A percentile compares a stretch with the other conserved stretches of the same genome.
Evolutionary conservation across 306 rosid species (phyloP).

Genomic region (Citrullus mucosospermus): DNA sequence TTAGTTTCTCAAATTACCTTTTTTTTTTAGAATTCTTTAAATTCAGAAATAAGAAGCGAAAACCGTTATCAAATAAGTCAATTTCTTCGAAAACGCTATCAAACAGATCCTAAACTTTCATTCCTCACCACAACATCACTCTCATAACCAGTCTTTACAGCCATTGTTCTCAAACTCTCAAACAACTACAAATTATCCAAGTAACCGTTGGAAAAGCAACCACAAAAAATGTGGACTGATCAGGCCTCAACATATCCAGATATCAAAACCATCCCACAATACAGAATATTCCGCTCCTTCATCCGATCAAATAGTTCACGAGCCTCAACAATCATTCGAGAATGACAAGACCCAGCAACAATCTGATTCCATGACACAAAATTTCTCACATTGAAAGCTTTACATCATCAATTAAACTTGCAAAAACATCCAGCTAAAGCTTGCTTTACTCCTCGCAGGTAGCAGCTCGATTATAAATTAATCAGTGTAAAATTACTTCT

Average conservation of each 20-base stretch:
- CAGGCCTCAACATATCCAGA: background rate
- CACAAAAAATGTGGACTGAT: no score
- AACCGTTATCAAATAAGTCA: no score
- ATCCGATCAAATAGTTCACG: slow-evolving; percentile 15
- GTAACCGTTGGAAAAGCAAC: no score
- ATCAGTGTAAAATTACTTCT: background rate
- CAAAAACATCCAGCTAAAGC: background rate
- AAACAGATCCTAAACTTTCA: background rate
- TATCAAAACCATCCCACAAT: slow-evolving; percentile 23
- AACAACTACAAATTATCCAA: slow-evolving; percentile 2
- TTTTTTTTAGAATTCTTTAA: no score
- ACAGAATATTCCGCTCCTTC: slow-evolving; percentile 9
- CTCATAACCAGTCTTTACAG: slow-evolving; percentile 17
- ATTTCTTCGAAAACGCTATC: no score
- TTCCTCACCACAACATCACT: slow-evolving; percentile 9
- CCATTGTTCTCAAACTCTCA: slow-evolving; percentile 14
- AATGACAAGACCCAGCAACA: slow-evolving; percentile 15
- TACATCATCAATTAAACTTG: background rate
- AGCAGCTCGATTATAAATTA: background rate
- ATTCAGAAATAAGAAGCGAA: no score
- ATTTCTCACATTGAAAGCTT: slow-evolving; percentile 1
- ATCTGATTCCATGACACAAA: slow-evolving; percentile 15
- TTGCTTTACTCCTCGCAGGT: background rate
- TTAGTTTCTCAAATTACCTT: no score
- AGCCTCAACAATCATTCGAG: slow-evolving; percentile 14